Base-by-base conservation (phyloP, 1,139 yeast species). In the Suhomyces terraborum region DNA sequence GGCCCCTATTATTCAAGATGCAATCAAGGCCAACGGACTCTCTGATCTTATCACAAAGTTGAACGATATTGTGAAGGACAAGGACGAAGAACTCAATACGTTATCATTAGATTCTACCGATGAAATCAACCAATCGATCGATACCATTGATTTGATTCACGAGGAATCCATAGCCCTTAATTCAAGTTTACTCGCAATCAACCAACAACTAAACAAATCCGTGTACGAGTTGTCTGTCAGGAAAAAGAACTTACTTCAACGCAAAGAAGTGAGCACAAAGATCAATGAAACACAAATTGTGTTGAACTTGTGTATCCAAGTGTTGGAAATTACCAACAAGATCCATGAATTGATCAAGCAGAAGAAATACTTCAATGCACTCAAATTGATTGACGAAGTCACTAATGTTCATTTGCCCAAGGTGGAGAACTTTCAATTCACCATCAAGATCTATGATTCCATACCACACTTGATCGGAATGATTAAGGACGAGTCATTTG, bases 321-420 rank as follows among this genome's bases (percentile, higher is more conserved):
- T 91, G 8, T 71, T 93, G 46, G 96, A 91, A 56, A 76, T 85
- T 53, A 86, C 96, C 19, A 91, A 89, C 61, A 85, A 83, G 55
- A 88, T 89, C 40, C 89, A 88, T 58, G 94, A 87, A 37, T 69
- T 89, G 57, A 84, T 89, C 49, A 79, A 80, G 47, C 80, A 77
- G 48, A 80, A 82, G 53, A 84, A 84, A 50, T 87, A 88, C 54
- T 93, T 88, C 62, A 86, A 86, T 47, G 97, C 98, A 0, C 76
- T 93, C 52, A 88, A 88, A 58, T 79, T 87, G 49, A 68, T 89
- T 42, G 93, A 88, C 47, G 94, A 84, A 54, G 68, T 93, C 51
- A 65, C 73, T 1, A 79, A 76, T 43, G 70, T 85, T 32, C 89
- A 86, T 51, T 67, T 86, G 38, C 82, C 82, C 30, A 83, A 85